Percentiles rank a stretch among this genome's conserved stretches.
Conservation (phyloP, 306 rosid genomes). For the Rosa chinensis region DNA sequence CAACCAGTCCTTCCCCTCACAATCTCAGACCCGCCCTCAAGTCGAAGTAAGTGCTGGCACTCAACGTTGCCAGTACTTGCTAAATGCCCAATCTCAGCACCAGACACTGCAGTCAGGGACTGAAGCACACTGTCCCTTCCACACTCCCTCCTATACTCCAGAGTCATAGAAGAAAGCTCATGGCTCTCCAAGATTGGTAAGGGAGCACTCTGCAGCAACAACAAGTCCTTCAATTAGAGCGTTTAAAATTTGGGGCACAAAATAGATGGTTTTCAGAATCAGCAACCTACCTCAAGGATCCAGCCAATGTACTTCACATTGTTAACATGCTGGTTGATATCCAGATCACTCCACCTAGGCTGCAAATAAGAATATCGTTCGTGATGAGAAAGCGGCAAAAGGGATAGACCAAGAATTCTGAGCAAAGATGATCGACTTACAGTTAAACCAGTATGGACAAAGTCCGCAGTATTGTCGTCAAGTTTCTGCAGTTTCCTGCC, state of each 20-base stretch:
- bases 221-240: conserved; percentile 13
- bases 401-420: background rate
- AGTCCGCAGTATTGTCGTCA: conserved; percentile 68
- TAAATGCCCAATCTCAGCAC: conserved; percentile 49
- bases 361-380: conserved; percentile 32
- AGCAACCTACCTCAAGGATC: conserved; percentile 82
- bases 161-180: conserved; percentile 69
- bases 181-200: conserved; percentile 88
- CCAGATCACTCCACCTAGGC: conserved; percentile 98
- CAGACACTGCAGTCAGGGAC: conserved; percentile 70
- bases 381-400: conserved; percentile 20
- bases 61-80: conserved; percentile 58
- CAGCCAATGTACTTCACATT: conserved; percentile 99
- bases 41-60: conserved; percentile 93
- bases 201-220: conserved; percentile 86
- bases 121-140: conserved; percentile 93
- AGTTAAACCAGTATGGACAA: conserved; percentile 64
- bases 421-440: conserved; percentile 44
- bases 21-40: conserved; percentile 81
- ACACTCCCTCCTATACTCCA: conserved; percentile 98
- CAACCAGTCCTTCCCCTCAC: conserved; percentile 90
- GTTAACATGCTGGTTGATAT: conserved; percentile 96
- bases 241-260: background rate
- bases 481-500: conserved; percentile 79
- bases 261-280: background rate